Percentiles rank a stretch among this genome's conserved stretches.
These are phyloP conservation scores for Hibiscus trionum DNA, from an alignment of 345 rosid species.

Conservation along the genomic window DNA sequence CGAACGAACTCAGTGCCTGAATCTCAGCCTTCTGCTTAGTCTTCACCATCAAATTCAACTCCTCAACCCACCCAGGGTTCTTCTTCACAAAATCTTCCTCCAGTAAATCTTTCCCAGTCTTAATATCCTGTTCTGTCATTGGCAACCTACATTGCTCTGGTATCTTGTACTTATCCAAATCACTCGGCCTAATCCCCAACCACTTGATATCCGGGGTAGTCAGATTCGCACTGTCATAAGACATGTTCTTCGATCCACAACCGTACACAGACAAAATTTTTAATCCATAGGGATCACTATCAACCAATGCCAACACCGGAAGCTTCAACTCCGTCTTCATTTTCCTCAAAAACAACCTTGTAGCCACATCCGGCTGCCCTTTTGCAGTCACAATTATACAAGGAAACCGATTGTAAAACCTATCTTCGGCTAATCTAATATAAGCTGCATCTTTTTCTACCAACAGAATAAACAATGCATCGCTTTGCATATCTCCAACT, in stretches of 20 bases:
- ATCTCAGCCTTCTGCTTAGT: conserved; percentile 96
- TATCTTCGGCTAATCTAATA: conserved; percentile 85
- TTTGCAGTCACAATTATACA: conserved; percentile 92
- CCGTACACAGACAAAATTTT: conserved; percentile 91
- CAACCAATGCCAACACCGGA: conserved; percentile 91
- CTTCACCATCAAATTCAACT: conserved; percentile 92
- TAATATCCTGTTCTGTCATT: conserved; percentile 97
- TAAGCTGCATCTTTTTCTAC: conserved; percentile 98
- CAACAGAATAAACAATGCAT: conserved; percentile 73
- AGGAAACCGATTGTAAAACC: conserved; percentile 90
- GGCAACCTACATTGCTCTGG: conserved; percentile 95
- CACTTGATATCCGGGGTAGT: conserved; percentile 96
- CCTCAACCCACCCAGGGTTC: conserved; percentile 97
- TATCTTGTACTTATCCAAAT: conserved; percentile 81
- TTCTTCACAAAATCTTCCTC: conserved; percentile 99
- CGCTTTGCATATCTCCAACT: conserved; percentile 93
- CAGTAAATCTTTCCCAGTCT: conserved; percentile 87
- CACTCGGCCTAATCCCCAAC: conserved; percentile 91
- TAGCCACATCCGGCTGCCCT: conserved; percentile 96
- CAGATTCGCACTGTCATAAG: conserved; percentile 87
- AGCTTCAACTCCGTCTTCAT: conserved; percentile 90
- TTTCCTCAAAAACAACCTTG: conserved; percentile 84
- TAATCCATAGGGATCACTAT: conserved; percentile 92
- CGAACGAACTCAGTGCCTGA: conserved; percentile 93
- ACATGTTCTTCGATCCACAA: conserved; percentile 98